Evolutionary conservation across 805 yeast species (phyloP), one percentile per base, ranked within the genome.

Genomic region (Lipomyces orientalis): DNA sequence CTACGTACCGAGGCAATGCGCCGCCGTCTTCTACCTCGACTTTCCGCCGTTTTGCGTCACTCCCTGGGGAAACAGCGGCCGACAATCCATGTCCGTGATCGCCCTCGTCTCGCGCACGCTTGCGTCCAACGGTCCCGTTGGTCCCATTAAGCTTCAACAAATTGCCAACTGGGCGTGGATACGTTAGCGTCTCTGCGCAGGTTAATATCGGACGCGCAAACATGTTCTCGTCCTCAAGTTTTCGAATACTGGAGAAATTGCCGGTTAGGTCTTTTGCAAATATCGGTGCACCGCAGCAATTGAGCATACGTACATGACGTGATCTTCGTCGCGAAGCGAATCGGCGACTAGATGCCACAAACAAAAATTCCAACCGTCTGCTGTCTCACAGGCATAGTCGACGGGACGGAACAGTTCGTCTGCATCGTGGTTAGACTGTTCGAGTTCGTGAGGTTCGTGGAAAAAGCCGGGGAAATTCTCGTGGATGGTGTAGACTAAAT

Each of bases 321-420:
- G 22, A 25, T 66, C 64, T 4, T 62, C 69, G 49, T 63, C 67
- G 5, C 43, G 34, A 1, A 66, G 25, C 1, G 62, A 43, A 22
- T 63, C 61, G 14, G 14, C 37, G 2, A 66, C 35, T 8, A 33
- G 19, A 25, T 61, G 58, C 68, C 64, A 57, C 22, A 67, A 52
- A 35, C 62, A 60, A 12, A 61, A 55, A 12, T 57, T 19, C 39
- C 35, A 67, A 35, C 68, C 68, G n/a, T 61, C 70, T 9, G 39
- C 29, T 2, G 55, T 60, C 60, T 56, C 61, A 52, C 65, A 64
- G 1, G 22, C 22, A 59, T 39, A 66, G 16, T 59, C 58, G 9
- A 9, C 22, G 7, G 65, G 62, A 22, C 58, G 37, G 51, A 62
- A 62, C 33, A 29, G 10, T 4, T 10, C 58, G 2, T 25, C 39